Evolutionary conservation across 495 filamentous ascomycete species (phyloP).

Genomic region (Penicillium steckii): DNA sequence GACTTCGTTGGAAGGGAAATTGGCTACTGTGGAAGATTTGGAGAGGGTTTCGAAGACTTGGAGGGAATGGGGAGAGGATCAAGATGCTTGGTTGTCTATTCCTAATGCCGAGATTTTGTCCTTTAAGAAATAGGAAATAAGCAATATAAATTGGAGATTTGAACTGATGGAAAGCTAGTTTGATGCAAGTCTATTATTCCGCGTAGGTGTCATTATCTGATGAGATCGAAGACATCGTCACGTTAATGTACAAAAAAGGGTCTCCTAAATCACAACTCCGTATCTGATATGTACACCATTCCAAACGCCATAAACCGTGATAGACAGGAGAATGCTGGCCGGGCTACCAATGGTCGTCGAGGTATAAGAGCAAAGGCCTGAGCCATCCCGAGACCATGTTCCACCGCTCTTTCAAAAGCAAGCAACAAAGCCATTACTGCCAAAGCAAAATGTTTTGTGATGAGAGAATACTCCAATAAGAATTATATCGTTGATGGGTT

Average conservation of each 20-base stretch:
- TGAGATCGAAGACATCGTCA: not conserved
- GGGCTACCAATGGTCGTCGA: not conserved
- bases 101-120: conserved; percentile 50
- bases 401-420: not conserved
- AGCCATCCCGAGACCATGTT: not conserved
- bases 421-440: not conserved
- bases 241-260: not conserved
- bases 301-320: not conserved
- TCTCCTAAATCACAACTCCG: not conserved
- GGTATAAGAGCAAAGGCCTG: not conserved
- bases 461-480: no score
- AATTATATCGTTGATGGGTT: no score
- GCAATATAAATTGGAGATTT: not conserved
- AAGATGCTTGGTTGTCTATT: conserved; percentile 49
- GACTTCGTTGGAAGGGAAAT: conserved; percentile 34
- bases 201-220: not conserved
- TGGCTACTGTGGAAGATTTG: conserved; percentile 43
- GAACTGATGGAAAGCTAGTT: not conserved
- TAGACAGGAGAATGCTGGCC: not conserved
- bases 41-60: conserved; percentile 39
- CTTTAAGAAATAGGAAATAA: conserved; percentile 29
- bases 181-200: not conserved
- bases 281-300: not conserved
- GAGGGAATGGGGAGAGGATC: conserved; percentile 41
- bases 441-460: not conserved